Evolutionary conservation across 139 green algal genomes (phyloP).

Genomic region (Volvox reticuliferus): DNA sequence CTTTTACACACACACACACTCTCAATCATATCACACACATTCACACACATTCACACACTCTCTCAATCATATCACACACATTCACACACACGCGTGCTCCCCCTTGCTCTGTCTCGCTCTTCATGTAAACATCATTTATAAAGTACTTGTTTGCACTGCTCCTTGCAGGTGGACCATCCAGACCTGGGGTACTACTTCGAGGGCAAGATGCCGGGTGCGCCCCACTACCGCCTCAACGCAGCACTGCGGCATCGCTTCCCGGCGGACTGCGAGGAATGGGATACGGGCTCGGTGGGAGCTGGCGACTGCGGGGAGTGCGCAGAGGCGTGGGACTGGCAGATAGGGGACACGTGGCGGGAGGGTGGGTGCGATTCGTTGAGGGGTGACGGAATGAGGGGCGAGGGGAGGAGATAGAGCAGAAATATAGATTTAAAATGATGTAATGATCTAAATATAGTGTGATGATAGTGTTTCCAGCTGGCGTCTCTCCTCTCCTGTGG

Average conservation of each 20-base stretch:
- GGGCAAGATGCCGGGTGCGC: neutral
- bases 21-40: too few species aligned
- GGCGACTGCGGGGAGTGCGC: neutral
- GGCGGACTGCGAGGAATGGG: neutral
- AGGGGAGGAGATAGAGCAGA: neutral
- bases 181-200: constrained; percentile 36
- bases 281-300: neutral
- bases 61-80: too few species aligned
- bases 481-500: too few species aligned
- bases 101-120: too few species aligned
- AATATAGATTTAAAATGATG: too few species aligned
- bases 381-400: neutral
- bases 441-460: too few species aligned
- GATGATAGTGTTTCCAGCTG: too few species aligned
- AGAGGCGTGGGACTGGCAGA: neutral
- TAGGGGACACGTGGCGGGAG: neutral
- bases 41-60: too few species aligned
- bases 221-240: constrained; percentile 10
- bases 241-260: constrained; percentile 23
- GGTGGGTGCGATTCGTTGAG: neutral
- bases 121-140: too few species aligned
- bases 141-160: too few species aligned
- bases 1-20: neutral
- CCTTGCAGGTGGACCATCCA: constrained; percentile 6
- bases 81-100: too few species aligned